Conservation (phyloP, 2,329 filamentous ascomycete species). For the Aspergillus fijiensis region DNA sequence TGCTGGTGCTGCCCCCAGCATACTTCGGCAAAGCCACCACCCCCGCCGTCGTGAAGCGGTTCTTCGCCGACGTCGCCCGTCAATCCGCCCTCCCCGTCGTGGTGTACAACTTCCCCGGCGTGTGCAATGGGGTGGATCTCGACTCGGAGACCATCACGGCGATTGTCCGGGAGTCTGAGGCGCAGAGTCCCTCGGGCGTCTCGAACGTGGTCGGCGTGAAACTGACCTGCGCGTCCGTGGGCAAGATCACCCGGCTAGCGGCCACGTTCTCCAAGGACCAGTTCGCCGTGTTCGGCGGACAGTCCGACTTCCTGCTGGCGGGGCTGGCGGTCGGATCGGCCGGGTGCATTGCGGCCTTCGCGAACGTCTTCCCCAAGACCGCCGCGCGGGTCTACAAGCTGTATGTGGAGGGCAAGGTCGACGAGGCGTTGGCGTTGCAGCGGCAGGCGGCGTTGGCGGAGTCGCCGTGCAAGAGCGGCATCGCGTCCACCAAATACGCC, state of each 20-base stretch:
- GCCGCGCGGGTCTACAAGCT: constrained; percentile 60
- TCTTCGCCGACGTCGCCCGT: constrained; percentile 59
- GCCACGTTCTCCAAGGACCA: constrained; percentile 53
- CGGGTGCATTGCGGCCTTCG: constrained; percentile 59
- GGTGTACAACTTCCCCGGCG: constrained; percentile 68
- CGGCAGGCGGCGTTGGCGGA: constrained; percentile 64
- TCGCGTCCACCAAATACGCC: constrained; percentile 68
- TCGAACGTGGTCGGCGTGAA: constrained; percentile 64
- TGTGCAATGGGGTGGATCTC: constrained; percentile 67
- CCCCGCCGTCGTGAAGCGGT: constrained; percentile 56
- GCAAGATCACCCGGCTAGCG: constrained; percentile 59
- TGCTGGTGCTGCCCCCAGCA: constrained; percentile 60
- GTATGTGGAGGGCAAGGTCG: constrained; percentile 57
- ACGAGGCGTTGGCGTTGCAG: constrained; percentile 62
- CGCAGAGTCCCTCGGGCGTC: constrained; percentile 33
- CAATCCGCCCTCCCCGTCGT: constrained; percentile 58
- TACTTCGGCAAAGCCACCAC: constrained; percentile 66
- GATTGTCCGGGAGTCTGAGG: constrained; percentile 50
- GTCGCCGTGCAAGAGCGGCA: constrained; percentile 64
- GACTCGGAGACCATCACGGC: constrained; percentile 62
- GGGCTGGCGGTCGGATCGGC: constrained; percentile 54
- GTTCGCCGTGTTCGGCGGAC: constrained; percentile 70
- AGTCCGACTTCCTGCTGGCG: constrained; percentile 67
- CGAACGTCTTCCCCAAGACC: constrained; percentile 57
- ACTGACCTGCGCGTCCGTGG: constrained; percentile 63